Conservation (phyloP, 2,329 filamentous ascomycete genomes). For the Cladosporium austrohemisphaericum region DNA sequence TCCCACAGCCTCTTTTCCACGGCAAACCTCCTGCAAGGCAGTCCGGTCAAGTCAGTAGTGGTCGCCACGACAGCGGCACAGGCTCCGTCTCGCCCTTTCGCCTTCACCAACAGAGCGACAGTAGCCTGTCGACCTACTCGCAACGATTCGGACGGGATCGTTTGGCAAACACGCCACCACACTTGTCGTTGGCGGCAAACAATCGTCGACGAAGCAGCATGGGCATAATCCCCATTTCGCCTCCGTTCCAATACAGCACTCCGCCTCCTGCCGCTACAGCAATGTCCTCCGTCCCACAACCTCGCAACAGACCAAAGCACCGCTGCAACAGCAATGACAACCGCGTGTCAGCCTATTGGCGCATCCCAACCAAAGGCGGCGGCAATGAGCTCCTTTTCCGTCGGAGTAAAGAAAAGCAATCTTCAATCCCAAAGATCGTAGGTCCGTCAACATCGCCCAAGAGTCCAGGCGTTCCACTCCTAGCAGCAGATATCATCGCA, state of each 20-base stretch:
- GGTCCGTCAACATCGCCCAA: background rate
- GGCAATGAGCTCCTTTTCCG: conserved; percentile 17
- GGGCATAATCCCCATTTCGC: conserved; percentile 33
- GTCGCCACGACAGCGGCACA: conserved; percentile 4
- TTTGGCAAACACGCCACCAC: background rate
- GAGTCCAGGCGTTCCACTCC: conserved; percentile 19
- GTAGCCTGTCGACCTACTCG: conserved; percentile 2
- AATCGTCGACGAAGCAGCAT: conserved; percentile 25
- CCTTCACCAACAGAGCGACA: background rate
- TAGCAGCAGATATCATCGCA: conserved; percentile 24
- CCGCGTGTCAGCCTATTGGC: conserved; percentile 23
- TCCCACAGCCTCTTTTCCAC: conserved; percentile 31
- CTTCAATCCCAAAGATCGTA: background rate
- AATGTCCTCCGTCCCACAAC: background rate
- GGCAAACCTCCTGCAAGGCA: conserved; percentile 17
- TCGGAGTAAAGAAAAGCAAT: conserved; percentile 18
- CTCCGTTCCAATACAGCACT: conserved; percentile 20
- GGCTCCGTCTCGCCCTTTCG: background rate
- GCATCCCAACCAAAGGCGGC: conserved; percentile 17
- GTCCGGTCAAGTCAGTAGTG: background rate
- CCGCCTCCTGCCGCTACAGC: background rate
- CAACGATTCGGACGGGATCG: background rate
- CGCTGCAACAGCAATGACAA: conserved; percentile 15
- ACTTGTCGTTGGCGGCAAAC: background rate
- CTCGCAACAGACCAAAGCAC: background rate